Evolutionary conservation across 352 stramenopile genomes (phyloP).

Genomic region (Phytophthora pistaciae): DNA sequence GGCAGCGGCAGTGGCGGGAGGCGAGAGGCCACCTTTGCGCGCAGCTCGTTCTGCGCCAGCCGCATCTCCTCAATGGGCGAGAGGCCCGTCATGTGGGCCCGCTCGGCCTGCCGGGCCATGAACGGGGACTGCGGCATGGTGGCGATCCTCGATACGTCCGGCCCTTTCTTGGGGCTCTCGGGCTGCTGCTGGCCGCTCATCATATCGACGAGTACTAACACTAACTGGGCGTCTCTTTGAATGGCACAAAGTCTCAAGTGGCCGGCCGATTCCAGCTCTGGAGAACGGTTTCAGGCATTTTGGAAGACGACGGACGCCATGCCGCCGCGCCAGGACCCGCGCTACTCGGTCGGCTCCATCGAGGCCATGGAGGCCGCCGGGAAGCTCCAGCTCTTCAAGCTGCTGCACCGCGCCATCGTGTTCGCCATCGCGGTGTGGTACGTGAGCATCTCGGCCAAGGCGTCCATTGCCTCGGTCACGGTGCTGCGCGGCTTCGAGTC

Average conservation of each 20-base stretch:
- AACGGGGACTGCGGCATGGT: constrained; percentile 60
- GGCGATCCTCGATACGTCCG: constrained; percentile 18
- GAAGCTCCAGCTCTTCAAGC: constrained; percentile 12
- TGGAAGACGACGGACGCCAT: background rate
- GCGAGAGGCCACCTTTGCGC: constrained; percentile 71
- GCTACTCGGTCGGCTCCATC: constrained; percentile 6
- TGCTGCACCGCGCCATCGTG: constrained; percentile 24
- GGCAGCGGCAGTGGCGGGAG: constrained; percentile 25
- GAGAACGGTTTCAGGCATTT: background rate
- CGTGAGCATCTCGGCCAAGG: constrained; percentile 25
- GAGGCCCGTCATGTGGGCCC: constrained; percentile 72
- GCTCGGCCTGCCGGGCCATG: constrained; percentile 80
- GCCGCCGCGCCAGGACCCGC: background rate
- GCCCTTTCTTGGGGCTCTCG: constrained; percentile 19
- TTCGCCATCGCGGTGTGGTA: constrained; percentile 37
- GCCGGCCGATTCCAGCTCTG: background rate
- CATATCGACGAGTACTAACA: background rate
- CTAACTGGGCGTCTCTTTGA: too few relatives aligned
- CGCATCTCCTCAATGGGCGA: constrained; percentile 90
- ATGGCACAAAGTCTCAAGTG: background rate
- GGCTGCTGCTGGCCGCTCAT: constrained; percentile 9
- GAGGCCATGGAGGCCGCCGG: constrained; percentile 9
- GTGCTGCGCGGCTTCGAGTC: constrained; percentile 30
- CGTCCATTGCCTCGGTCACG: constrained; percentile 15
- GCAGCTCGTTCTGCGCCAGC: constrained; percentile 82